Conservation (phyloP, 176 grass and related monocot species). For the Triticum turgidum region DNA sequence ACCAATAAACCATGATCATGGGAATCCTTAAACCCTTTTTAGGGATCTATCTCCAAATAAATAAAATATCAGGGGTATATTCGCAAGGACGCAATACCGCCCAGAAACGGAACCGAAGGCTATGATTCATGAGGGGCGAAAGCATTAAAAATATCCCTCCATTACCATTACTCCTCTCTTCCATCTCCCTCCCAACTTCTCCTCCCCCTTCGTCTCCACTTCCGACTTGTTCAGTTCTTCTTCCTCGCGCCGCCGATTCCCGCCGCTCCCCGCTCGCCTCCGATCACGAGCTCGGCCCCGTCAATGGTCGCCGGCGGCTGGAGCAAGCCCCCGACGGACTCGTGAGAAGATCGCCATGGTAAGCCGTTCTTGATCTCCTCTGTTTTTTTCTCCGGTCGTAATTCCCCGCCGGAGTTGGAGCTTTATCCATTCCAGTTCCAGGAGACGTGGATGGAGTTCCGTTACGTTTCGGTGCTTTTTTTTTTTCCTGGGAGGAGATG, state of each 20-base stretch:
- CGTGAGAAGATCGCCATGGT: constrained; percentile 40
- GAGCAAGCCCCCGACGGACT: neutral
- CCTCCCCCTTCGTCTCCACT: neutral
- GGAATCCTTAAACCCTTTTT: neutral
- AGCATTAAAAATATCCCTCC: constrained; percentile 39
- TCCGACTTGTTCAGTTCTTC: neutral
- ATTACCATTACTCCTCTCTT: constrained; percentile 10
- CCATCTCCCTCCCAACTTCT: constrained; percentile 15
- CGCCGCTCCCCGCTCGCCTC: neutral
- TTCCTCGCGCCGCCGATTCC: constrained; percentile 10
- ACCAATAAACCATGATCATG: neutral
- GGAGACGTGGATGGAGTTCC: neutral
- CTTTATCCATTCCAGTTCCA: neutral
- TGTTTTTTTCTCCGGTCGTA: neutral
- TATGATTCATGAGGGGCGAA: constrained; percentile 14
- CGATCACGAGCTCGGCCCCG: neutral
- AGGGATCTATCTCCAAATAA: neutral
- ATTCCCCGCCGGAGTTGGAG: neutral
- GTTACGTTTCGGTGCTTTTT: neutral
- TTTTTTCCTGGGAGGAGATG: neutral
- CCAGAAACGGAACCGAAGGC: constrained; percentile 29
- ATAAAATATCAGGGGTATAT: neutral
- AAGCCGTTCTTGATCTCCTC: constrained; percentile 27
- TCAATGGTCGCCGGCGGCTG: constrained; percentile 6
- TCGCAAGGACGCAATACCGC: neutral